Base-by-base conservation (phyloP, 805 yeast genomes). In the Lipomyces spencermartinsiae region DNA sequence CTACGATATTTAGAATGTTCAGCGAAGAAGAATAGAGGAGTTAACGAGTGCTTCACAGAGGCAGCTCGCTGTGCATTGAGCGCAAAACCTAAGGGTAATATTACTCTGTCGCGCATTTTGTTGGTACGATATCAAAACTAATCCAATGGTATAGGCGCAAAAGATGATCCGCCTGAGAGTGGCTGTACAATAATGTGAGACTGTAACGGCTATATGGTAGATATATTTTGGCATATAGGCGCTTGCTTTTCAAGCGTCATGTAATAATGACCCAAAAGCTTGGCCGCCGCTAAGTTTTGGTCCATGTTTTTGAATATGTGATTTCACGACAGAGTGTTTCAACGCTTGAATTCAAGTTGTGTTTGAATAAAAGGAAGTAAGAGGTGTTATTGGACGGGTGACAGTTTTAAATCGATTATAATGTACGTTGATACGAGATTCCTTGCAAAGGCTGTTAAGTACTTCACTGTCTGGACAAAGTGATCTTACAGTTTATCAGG, bases 1-100 rank as follows among this genome's bases (percentile, higher is more conserved):
- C 83, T 93, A 74, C 86, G 98, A 76, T 95, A 95, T 78, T 84
- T 95, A 76, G 99, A 95, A 80, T 95, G 99, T 81, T 91, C 97
- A 34, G 98, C 99, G 6, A 95, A 93, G 83, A 89, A 90, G 78
- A 94, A 93, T 79, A 87, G 97, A 76, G 99, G 99, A 73, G 99
- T 95, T n/a, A 95, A 96, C 76, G 99, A 95, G 81, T 98, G 98
- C 9, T 95, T 95, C 78, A 93, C 98, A 0, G 99, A 95, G 80
- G 99, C 98, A 57, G 97, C 98, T 7, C 88, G 99, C 78, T 93
- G 97, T 76, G 98, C 98, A 1, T 83, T 94, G 73, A 89, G 91
- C 70, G 97, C 97, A 14, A 91, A 87, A 76, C 91, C 97, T 61
- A 91, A 88, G 80, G 94, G 93, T 64, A 58, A 49, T 35, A 14